Evolutionary conservation across 2,329 filamentous ascomycete species (phyloP).

Genomic region (Exophiala spinifera): DNA sequence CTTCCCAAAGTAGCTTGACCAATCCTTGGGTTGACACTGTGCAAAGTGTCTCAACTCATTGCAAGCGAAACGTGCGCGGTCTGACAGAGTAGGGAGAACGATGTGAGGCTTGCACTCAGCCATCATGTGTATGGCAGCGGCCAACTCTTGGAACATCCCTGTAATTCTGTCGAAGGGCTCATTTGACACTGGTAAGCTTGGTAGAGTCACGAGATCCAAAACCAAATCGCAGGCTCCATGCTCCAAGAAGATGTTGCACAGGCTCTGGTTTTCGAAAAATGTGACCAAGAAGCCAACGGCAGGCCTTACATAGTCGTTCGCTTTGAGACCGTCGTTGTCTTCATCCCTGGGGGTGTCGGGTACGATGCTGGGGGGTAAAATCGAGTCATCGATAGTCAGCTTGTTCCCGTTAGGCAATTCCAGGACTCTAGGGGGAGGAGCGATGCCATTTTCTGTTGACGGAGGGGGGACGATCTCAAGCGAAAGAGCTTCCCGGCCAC

Average conservation of each 20-base stretch:
- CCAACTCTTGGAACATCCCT: constrained; percentile 60
- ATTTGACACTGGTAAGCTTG: constrained; percentile 61
- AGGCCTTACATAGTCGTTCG: constrained; percentile 70
- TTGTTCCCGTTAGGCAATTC: constrained; percentile 39
- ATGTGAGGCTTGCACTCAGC: constrained; percentile 78
- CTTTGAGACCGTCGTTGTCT: constrained; percentile 50
- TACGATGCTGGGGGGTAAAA: constrained; percentile 12
- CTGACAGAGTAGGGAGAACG: constrained; percentile 75
- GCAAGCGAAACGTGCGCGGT: constrained; percentile 67
- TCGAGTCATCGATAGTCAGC: constrained; percentile 26
- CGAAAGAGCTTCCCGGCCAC: constrained; percentile 39
- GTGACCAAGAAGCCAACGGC: constrained; percentile 72
- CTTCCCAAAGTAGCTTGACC: constrained; percentile 62
- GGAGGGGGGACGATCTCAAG: constrained; percentile 21
- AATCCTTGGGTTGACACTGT: constrained; percentile 48
- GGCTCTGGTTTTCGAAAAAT: constrained; percentile 70
- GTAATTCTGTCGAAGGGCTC: constrained; percentile 48
- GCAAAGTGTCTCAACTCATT: constrained; percentile 65
- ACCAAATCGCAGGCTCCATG: constrained; percentile 71
- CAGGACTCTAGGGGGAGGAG: constrained; percentile 19
- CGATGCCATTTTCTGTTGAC: constrained; percentile 3
- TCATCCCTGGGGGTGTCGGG: constrained; percentile 37
- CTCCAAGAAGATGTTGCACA: constrained; percentile 72
- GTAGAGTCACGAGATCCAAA: constrained; percentile 77
- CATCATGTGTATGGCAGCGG: constrained; percentile 70